These are phyloP conservation scores for Kokia cookei DNA, from an alignment of 441 rosid genomes.

Conservation along the genomic window DNA sequence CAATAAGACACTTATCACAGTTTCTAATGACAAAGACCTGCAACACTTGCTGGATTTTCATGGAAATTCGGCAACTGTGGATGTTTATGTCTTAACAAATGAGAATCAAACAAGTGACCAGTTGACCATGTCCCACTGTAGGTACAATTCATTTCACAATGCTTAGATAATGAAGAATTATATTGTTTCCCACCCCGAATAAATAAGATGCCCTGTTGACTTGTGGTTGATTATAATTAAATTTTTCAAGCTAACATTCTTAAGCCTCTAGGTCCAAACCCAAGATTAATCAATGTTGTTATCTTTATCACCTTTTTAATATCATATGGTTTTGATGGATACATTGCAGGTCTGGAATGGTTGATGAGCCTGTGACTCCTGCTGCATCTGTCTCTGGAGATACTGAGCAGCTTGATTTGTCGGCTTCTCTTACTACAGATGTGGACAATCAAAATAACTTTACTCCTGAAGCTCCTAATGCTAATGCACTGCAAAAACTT, in stretches of 20 bases:
- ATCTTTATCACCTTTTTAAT: background rate
- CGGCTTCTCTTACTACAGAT: constrained; percentile 16
- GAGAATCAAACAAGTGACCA: background rate
- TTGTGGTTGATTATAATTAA: background rate
- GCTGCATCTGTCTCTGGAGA: constrained; percentile 14
- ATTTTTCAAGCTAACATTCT: background rate
- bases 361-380: constrained; percentile 3
- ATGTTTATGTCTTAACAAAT: constrained; percentile 48
- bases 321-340: background rate
- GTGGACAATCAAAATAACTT: background rate
- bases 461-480: constrained; percentile 20
- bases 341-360: background rate
- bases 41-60: constrained; percentile 68
- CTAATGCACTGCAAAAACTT: constrained; percentile 30
- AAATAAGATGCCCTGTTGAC: background rate
- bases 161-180: background rate
- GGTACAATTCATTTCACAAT: constrained; percentile 16
- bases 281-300: background rate
- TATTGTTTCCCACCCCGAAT: background rate
- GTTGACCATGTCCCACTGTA: background rate
- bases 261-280: background rate
- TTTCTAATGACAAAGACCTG: constrained; percentile 77
- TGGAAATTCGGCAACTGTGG: constrained; percentile 47
- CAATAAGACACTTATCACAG: constrained; percentile 59
- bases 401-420: constrained; percentile 2